These are phyloP conservation scores for Lodderomyces beijingensis DNA, from an alignment of 1,139 yeast species.

Conservation along the genomic window DNA sequence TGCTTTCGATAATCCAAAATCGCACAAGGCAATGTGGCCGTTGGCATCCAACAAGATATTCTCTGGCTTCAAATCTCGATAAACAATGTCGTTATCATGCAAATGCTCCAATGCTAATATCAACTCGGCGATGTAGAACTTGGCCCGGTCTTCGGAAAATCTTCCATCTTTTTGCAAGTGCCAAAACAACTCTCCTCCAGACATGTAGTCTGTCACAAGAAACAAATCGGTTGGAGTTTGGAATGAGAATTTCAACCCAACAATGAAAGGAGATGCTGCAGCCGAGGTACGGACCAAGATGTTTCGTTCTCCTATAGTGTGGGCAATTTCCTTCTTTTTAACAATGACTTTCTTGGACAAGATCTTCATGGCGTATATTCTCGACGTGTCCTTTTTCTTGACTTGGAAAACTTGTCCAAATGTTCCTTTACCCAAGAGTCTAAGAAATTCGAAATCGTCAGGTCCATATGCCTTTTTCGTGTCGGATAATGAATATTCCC, in stretches of 20 bases:
- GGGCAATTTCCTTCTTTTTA: conserved; percentile 94
- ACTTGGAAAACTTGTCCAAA: conserved; percentile 98
- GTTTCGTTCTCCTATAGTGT: conserved; percentile 94
- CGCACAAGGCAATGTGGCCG: conserved; percentile 95
- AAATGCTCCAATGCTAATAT: conserved; percentile 87
- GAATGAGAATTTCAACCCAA: conserved; percentile 89
- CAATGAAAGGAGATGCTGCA: conserved; percentile 84
- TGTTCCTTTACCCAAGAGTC: conserved; percentile 91
- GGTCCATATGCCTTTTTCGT: conserved; percentile 86
- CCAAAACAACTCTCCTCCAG: conserved; percentile 98
- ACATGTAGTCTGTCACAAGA: conserved; percentile 94
- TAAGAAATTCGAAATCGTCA: conserved; percentile 84
- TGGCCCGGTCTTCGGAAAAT: conserved; percentile 87
- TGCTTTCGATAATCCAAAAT: conserved; percentile 93
- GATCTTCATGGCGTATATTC: conserved; percentile 96
- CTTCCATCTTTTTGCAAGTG: conserved; percentile 95
- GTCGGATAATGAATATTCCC: conserved; percentile 65
- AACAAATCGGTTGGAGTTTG: conserved; percentile 92
- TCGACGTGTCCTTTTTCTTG: conserved; percentile 77
- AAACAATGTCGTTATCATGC: conserved; percentile 89
- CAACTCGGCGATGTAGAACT: conserved; percentile 92
- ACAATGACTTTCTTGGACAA: conserved; percentile 91
- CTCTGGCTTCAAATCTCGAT: conserved; percentile 93
- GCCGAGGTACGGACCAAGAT: conserved; percentile 85
- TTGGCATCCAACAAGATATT: conserved; percentile 90